Conservation (phyloP, 1,284 basidiomycete genomes). For the Microbotryum violaceum region DNA sequence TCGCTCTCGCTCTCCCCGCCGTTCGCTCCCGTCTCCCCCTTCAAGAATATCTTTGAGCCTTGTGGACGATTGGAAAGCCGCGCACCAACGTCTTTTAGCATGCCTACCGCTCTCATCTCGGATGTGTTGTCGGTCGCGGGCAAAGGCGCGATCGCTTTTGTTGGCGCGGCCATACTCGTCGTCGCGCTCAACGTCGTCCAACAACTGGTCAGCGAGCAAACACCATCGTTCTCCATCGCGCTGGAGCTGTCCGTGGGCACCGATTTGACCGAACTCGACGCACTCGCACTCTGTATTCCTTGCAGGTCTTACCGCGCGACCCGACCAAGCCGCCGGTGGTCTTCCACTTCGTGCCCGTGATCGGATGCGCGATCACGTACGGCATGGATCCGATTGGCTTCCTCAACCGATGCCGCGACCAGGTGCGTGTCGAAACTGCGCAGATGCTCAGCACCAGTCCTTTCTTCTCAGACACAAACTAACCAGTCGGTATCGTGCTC, state of each 20-base stretch:
- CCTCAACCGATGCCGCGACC: conserved; percentile 65
- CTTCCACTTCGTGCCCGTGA: conserved; percentile 66
- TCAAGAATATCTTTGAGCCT: too few species aligned
- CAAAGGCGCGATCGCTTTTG: conserved; percentile 1
- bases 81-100: too few species aligned
- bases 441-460: not conserved
- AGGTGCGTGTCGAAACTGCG: conserved; percentile 50
- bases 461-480: too few species aligned
- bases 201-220: conserved; percentile 48
- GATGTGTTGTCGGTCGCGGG: not conserved
- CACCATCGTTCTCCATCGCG: not conserved
- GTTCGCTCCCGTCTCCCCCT: not conserved
- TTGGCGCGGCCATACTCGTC: conserved; percentile 6
- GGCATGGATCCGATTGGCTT: conserved; percentile 74
- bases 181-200: conserved; percentile 55
- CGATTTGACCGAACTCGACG: not conserved
- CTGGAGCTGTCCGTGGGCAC: not conserved
- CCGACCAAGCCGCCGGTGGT: conserved; percentile 60
- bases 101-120: not conserved
- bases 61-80: too few species aligned
- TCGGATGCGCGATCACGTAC: conserved; percentile 64
- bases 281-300: not conserved
- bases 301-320: conserved; percentile 52
- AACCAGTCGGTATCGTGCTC: not conserved
- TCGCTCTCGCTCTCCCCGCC: not conserved